phyloP scores from a whole-genome alignment of 2,329 filamentous ascomycete genomes.

The Hypoxylon rubiginosum region DNA sequence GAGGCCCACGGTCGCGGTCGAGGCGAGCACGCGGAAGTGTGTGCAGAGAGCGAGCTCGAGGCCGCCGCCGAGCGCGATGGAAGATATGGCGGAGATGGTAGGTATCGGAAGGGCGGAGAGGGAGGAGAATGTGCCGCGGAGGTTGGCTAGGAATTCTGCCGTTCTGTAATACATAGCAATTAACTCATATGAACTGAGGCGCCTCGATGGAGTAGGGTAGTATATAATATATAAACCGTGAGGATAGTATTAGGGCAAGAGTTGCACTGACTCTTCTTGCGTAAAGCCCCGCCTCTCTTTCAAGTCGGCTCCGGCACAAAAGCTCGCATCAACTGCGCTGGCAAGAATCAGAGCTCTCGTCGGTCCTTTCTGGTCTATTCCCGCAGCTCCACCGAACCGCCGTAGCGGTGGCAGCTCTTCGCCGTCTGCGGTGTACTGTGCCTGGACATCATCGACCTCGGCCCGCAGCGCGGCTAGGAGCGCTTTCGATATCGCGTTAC shows the following conservation, averaged over 20 bases:
- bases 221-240: too few species aligned
- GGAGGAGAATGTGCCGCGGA: conserved; percentile 80
- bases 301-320: conserved; percentile 94
- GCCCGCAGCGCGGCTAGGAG: conserved; percentile 79
- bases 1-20: conserved; percentile 82
- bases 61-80: conserved; percentile 89
- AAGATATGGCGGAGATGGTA: conserved; percentile 89
- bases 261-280: conserved; percentile 75
- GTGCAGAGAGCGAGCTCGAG: conserved; percentile 93
- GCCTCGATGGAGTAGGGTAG: background rate
- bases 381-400: conserved; percentile 61
- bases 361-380: conserved; percentile 62
- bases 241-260: conserved; percentile 3
- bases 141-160: conserved; percentile 78
- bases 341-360: conserved; percentile 88
- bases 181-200: conserved; percentile 25
- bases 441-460: conserved; percentile 79
- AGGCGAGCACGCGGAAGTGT: conserved; percentile 87
- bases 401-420: conserved; percentile 61
- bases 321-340: conserved; percentile 86
- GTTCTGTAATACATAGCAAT: conserved; percentile 69
- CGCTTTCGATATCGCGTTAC: conserved; percentile 89
- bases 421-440: conserved; percentile 69
- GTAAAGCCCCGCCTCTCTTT: conserved; percentile 87
- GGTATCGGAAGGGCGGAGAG: conserved; percentile 85